Evolutionary conservation across 352 stramenopile genomes (phyloP), one percentile per base, ranked within the genome.

Genomic region (Phytophthora kernoviae): DNA sequence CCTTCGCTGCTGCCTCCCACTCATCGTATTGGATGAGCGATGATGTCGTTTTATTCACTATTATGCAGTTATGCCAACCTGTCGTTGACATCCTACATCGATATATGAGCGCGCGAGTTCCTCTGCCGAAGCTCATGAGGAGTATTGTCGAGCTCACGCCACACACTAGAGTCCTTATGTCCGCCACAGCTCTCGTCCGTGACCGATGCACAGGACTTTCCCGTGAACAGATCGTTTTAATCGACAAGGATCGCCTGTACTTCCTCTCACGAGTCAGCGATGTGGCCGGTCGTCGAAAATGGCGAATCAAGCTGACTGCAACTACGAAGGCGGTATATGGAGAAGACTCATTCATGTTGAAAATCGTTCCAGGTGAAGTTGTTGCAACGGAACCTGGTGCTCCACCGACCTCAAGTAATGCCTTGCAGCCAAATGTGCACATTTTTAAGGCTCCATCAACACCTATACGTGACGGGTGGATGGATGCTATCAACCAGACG

Each of bases 21-120:
- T 95, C 86, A 2, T 94, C 86, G 0, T 96, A 96, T 67, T 96
- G 88, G 88, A 91, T 90, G 71, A 94, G 84, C 44, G 79, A 94
- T 37, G 86, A 94, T 37, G 81, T 95, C 6, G 81, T 94, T n/a
- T 62, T 96, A 12, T 93, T 95, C 46, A 88, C 80, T 14, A 70
- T 95, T 37, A 89, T 95, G 76, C 86, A 93, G 49, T 66, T 95
- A 21, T 93, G 86, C 54, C 77, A 91, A n/a, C 86, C 86, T 2
- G 83, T 95, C 18, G 84, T 91, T 34, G 81, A 91, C 24, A 88
- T 84, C 17, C 62, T 95, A 3, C 86, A 92, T 51, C 77, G 83
- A 30, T 95, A 95, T 54, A 89, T 91, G 75, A 93, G 68, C 59
- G 84, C 86, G 2, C 77, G 79, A 7, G 66, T 85, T 24, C 84